Base-by-base conservation (phyloP, 371 early-diverging fungal genomes). In the Parasitella parasitica region DNA sequence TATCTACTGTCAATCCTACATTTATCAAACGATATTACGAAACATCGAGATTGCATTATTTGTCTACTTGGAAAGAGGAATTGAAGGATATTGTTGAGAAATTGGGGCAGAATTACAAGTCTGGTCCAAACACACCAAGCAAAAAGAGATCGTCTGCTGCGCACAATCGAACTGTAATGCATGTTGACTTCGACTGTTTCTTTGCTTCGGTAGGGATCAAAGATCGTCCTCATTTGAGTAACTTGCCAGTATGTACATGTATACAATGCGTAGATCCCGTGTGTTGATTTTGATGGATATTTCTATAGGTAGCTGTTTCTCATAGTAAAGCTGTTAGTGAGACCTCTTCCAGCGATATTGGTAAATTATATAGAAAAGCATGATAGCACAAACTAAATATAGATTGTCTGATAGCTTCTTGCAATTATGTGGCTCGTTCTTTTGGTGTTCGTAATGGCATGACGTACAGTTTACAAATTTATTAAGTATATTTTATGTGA, bases 171-270 rank as follows among this genome's bases (percentile, higher is more conserved):
- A 61, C 69, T 27, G 58, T 76, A 56, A 74, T 78, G 87, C 96
- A 97, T 69, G 74, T 95, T 18, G 98, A 97, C 66, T 89, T 97
- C 72, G 98, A 97, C 75, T 93, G 94, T 66, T 97, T 95, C 65
- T 97, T 96, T 71, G 94, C 88, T 0, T 90, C 94, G 0, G 93
- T 91, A 0, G 89, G 93, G 0, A 69, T 93, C 12, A 76, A 86
- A 34, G 83, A 79, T 15, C 78, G 86, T 4, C 94, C 91, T 2
- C 76, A 91, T 35, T 69, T 92, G 2, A 64, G 41, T 22, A 72
- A 79, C 38, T 73, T 72, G 56, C 92, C 95, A 1, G 88, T 92
- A 56, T 76, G 73, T n/a, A 54, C 0, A 78, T 81, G 20, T 50
- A 62, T 64, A 68, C 82, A 15, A 57, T 63, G 12, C 62, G 74